Base-by-base conservation (phyloP, 208 protist genomes). In the Trypanosoma caninum region DNA sequence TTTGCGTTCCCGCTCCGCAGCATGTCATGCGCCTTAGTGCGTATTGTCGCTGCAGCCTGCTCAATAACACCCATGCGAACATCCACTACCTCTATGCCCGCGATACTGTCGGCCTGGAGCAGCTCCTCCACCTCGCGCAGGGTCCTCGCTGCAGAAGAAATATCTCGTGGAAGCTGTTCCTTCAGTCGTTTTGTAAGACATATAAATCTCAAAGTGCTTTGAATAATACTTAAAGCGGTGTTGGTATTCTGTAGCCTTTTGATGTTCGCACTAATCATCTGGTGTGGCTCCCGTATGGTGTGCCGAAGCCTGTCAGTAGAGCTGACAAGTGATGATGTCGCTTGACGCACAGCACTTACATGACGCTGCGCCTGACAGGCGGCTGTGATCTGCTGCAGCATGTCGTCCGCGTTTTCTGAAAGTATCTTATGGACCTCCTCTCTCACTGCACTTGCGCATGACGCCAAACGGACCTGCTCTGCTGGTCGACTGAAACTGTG, bases 221-320 rank as follows among this genome's bases (percentile, higher is more conserved):
- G 83, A n/a, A 93, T 47, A 4, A 73, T 60, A 11, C 76, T 70
- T 37, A 86, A 53, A 10, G 61, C 76, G 27, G 64, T 55, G 18
- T 76, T 81, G 13, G 76, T 87, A 59, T 80, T 79, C 61, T 80
- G 70, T 60, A 93, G 55, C 71, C 82, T 80, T 14, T 41, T 75
- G 37, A 93, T 74, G 20, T 71, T 72, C 8, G 59, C 67, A 44
- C 76, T 75, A 33, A 93, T 76, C 28, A 72, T 44, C 18, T 58
- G 52, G 58, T 85, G 78, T 5, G 87, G 82, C 54, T 86, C 87
- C 55, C 89, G 78, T 5, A 90, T 78, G 65, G 83, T 87, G 14
- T 80, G 58, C 9, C 74, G 69, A 22, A 93, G 72, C 27, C 80
- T 76, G 16, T 64, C 72, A 16, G 63, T 73, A 13, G 87, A 78